Evolutionary conservation across 352 stramenopile species (phyloP).

Genomic region (Pythium pectinolyticum): DNA sequence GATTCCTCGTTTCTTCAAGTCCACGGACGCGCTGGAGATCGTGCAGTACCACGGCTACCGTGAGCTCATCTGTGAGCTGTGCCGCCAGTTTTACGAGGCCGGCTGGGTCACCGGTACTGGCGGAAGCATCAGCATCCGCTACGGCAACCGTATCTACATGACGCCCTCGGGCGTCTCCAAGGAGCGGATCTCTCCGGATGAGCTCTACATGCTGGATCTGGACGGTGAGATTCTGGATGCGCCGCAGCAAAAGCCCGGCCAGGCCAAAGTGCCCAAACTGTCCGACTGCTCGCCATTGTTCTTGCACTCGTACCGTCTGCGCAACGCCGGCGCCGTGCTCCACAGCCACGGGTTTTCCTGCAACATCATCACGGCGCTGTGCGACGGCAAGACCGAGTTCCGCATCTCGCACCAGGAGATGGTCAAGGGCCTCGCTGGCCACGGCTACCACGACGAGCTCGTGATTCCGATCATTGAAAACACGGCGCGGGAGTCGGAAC

Average conservation of each 20-base stretch:
- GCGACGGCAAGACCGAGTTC: slow-evolving; percentile 80
- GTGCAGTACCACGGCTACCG: slow-evolving; percentile 46
- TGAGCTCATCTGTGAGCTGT: slow-evolving; percentile 71
- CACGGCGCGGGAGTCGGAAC: slow-evolving; percentile 89
- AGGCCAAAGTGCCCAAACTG: slow-evolving; percentile 61
- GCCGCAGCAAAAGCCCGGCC: slow-evolving; percentile 40
- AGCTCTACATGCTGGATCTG: slow-evolving; percentile 94
- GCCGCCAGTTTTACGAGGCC: slow-evolving; percentile 69
- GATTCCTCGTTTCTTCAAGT: slow-evolving; percentile 39
- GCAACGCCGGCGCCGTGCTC: slow-evolving; percentile 71
- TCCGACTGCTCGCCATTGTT: slow-evolving; percentile 95
- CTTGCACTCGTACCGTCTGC: slow-evolving; percentile 89
- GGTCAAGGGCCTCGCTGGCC: slow-evolving; percentile 94
- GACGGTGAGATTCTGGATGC: slow-evolving; percentile 77
- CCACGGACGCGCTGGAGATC: slow-evolving; percentile 46
- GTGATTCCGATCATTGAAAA: slow-evolving; percentile 98
- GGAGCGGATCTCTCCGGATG: slow-evolving; percentile 93
- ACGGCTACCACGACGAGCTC: slow-evolving; percentile 91
- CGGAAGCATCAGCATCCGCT: slow-evolving; percentile 92
- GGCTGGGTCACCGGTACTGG: slow-evolving; percentile 96
- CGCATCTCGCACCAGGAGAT: slow-evolving; percentile 96
- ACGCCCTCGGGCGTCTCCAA: slow-evolving; percentile 96
- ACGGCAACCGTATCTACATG: slow-evolving; percentile 93
- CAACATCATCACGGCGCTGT: slow-evolving; percentile 90
- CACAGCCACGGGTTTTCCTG: slow-evolving; percentile 83